phyloP scores from a whole-genome alignment of 2,329 filamentous ascomycete genomes.

The Aspergillus novoparasiticus region DNA sequence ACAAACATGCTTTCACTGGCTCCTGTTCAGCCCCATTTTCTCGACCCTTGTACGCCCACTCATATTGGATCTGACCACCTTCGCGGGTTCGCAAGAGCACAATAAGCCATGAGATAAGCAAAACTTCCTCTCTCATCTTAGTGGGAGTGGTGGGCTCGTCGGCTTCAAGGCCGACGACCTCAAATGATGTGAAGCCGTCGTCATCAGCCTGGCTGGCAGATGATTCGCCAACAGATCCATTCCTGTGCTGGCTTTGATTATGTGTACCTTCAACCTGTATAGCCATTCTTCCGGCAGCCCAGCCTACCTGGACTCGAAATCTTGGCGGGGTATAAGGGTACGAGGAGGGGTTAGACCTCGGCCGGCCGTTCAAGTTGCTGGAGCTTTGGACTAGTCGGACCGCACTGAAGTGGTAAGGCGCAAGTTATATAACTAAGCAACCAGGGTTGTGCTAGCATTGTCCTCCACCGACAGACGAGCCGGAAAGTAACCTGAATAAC shows the following conservation, averaged over 20 bases:
- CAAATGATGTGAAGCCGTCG: conserved; percentile 26
- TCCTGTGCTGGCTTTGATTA: neutral
- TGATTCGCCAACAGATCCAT: neutral
- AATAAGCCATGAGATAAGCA: conserved; percentile 50
- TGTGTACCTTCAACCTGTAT: neutral
- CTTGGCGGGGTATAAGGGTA: conserved; percentile 12
- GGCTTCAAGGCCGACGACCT: conserved; percentile 31
- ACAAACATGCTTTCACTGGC: conserved; percentile 23
- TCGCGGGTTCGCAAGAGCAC: conserved; percentile 48
- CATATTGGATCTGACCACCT: conserved; percentile 38
- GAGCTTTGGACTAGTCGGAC: conserved; percentile 12
- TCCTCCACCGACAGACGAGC: neutral
- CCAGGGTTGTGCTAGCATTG: neutral
- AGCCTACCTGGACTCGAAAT: conserved; percentile 9
- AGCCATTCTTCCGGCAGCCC: neutral
- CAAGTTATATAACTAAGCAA: neutral
- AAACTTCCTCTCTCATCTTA: conserved; percentile 43
- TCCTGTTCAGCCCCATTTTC: conserved; percentile 19
- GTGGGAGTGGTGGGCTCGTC: conserved; percentile 31
- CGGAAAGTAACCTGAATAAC: neutral
- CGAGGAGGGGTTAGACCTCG: neutral
- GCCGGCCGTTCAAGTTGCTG: conserved; percentile 7
- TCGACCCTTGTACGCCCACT: conserved; percentile 41
- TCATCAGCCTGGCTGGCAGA: neutral
- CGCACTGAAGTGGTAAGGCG: neutral